Conservation (phyloP, 768 basidiomycete genomes). For the Gyrodon lividus region DNA sequence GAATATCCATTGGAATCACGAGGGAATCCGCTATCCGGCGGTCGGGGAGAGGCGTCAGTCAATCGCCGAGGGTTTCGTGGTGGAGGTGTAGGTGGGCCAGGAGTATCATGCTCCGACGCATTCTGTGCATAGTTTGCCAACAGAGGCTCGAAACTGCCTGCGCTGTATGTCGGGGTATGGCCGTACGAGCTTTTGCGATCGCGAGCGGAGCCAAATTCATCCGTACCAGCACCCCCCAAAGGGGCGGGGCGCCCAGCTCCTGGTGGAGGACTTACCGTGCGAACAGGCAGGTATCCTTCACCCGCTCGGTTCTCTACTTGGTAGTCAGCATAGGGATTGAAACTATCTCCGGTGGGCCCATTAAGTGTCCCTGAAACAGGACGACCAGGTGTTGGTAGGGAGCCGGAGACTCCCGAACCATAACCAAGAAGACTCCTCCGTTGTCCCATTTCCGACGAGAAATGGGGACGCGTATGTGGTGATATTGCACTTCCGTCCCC, state of each 20-base stretch:
- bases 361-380: constrained; percentile 31
- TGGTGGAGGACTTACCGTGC: constrained; percentile 48
- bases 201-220: constrained; percentile 28
- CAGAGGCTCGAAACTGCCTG: constrained; percentile 61
- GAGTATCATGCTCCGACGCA: constrained; percentile 19
- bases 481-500: constrained; percentile 35
- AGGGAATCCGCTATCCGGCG: neutral
- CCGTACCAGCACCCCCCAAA: constrained; percentile 13
- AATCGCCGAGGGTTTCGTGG: constrained; percentile 32
- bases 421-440: constrained; percentile 30
- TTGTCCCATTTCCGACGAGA: constrained; percentile 38
- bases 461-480: constrained; percentile 19
- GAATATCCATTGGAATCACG: constrained; percentile 7
- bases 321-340: constrained; percentile 57
- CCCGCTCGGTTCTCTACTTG: constrained; percentile 11
- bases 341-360: constrained; percentile 24
- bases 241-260: constrained; percentile 15
- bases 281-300: constrained; percentile 45
- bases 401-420: constrained; percentile 14
- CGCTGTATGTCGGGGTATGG: constrained; percentile 49
- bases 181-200: constrained; percentile 34
- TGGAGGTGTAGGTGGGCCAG: constrained; percentile 15
- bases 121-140: constrained; percentile 44
- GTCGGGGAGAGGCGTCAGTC: constrained; percentile 6
- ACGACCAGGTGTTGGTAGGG: constrained; percentile 30